phyloP scores from a whole-genome alignment of 2,329 filamentous ascomycete genomes.

The Colletotrichum navitas region DNA sequence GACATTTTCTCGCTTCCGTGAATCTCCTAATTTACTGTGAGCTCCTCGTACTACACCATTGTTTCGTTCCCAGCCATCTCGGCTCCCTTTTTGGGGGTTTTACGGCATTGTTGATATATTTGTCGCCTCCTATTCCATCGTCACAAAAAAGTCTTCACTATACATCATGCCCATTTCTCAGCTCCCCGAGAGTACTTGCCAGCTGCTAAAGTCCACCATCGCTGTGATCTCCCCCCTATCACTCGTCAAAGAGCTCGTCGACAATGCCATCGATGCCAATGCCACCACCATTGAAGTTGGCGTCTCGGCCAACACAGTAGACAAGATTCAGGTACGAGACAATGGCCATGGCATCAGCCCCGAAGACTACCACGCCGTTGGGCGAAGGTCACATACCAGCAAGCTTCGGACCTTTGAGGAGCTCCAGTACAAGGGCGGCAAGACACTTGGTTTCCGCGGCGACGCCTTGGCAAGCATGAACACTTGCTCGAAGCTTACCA shows the following conservation, averaged over 20 bases:
- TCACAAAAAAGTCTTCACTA: neutral
- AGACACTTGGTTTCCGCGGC: slow-evolving; percentile 80
- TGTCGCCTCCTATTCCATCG: slow-evolving; percentile 3
- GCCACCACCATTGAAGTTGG: slow-evolving; percentile 75
- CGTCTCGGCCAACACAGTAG: slow-evolving; percentile 74
- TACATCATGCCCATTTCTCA: slow-evolving; percentile 62
- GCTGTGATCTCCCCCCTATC: slow-evolving; percentile 70
- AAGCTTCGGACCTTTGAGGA: slow-evolving; percentile 77
- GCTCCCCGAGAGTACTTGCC: slow-evolving; percentile 63
- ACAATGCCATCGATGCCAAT: slow-evolving; percentile 80
- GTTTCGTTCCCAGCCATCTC: neutral
- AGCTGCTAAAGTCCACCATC: slow-evolving; percentile 71
- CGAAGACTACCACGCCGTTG: slow-evolving; percentile 72
- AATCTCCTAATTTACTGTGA: neutral
- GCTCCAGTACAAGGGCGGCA: slow-evolving; percentile 66
- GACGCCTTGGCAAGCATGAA: slow-evolving; percentile 78
- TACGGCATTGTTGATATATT: neutral
- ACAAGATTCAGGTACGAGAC: slow-evolving; percentile 77
- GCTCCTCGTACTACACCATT: neutral
- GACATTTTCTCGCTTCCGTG: neutral
- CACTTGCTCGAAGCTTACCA: slow-evolving; percentile 67
- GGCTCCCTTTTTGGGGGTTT: neutral
- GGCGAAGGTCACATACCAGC: slow-evolving; percentile 78
- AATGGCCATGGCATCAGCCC: slow-evolving; percentile 79
- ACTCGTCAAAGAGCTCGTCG: slow-evolving; percentile 81